phyloP scores from a whole-genome alignment of 768 basidiomycete genomes.

The Naganishia onofrii region DNA sequence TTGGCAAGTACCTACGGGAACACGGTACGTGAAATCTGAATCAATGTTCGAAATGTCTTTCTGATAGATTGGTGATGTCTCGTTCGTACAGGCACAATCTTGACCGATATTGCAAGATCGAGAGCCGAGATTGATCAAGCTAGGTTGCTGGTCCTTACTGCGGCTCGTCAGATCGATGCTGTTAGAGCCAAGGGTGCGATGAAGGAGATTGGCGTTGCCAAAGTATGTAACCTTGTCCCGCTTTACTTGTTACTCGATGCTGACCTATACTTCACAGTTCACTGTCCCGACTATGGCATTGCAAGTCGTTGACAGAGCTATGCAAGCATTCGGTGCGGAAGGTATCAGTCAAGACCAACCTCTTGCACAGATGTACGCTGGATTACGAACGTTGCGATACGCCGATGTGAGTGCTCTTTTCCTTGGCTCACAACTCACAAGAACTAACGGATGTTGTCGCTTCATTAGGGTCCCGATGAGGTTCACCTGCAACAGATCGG shows the following conservation, averaged over 20 bases:
- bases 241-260: background rate
- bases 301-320: conserved; percentile 85
- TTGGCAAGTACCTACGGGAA: conserved; percentile 84
- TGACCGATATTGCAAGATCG: conserved; percentile 85
- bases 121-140: conserved; percentile 89
- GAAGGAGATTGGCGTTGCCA: conserved; percentile 96
- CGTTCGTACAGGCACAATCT: conserved; percentile 59
- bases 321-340: conserved; percentile 95
- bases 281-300: conserved; percentile 89
- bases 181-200: conserved; percentile 87
- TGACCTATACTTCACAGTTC: conserved; percentile 61
- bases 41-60: background rate
- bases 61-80: conserved; percentile 55
- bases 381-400: conserved; percentile 74
- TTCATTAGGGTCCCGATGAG: conserved; percentile 54
- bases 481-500: conserved; percentile 96
- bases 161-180: conserved; percentile 89
- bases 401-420: conserved; percentile 51
- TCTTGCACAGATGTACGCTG: conserved; percentile 73
- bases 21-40: conserved; percentile 63
- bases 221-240: conserved; percentile 58
- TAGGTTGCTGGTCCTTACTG: conserved; percentile 82
- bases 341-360: conserved; percentile 86
- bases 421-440: background rate
- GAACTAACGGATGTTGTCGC: background rate